These are phyloP conservation scores for Scheffersomyces titani DNA, from an alignment of 1,139 yeast species.

Conservation along the genomic window DNA sequence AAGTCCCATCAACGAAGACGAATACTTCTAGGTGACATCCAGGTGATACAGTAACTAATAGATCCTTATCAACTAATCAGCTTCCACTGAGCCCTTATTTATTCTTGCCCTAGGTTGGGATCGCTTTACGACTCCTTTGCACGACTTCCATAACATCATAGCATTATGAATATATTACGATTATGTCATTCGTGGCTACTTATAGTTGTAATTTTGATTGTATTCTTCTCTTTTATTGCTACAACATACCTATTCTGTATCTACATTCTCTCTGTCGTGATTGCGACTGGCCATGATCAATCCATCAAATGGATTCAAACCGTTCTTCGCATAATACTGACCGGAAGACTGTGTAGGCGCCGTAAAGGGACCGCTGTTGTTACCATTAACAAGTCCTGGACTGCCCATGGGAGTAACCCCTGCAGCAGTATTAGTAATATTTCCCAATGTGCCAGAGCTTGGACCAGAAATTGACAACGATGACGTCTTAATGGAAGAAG, in stretches of 20 bases:
- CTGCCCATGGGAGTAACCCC: constrained; percentile 16
- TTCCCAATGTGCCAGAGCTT: neutral
- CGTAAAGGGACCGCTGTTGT: constrained; percentile 22
- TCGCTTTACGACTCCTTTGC: neutral
- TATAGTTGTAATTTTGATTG: too few relatives aligned
- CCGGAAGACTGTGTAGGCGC: constrained; percentile 41
- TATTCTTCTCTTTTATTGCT: neutral
- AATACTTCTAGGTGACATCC: neutral
- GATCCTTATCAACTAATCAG: neutral
- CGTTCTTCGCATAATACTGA: constrained; percentile 38
- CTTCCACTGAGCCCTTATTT: neutral
- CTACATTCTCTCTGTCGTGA: constrained; percentile 10
- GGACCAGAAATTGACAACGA: constrained; percentile 5
- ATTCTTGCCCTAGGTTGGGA: neutral
- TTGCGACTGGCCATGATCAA: constrained; percentile 31
- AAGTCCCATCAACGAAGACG: neutral
- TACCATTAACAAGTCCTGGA: constrained; percentile 14
- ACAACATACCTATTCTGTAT: constrained; percentile 1
- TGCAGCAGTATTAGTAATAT: constrained; percentile 3
- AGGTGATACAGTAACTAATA: too few relatives aligned
- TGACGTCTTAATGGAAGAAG: constrained; percentile 14
- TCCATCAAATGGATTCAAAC: constrained; percentile 46
- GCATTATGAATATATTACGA: neutral
- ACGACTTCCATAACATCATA: neutral
- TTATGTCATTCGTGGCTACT: neutral